A percentile compares a stretch with the other conserved stretches of the same genome.
Evolutionary conservation across 768 basidiomycete species (phyloP).

Genomic region (Podaxis sp.): DNA sequence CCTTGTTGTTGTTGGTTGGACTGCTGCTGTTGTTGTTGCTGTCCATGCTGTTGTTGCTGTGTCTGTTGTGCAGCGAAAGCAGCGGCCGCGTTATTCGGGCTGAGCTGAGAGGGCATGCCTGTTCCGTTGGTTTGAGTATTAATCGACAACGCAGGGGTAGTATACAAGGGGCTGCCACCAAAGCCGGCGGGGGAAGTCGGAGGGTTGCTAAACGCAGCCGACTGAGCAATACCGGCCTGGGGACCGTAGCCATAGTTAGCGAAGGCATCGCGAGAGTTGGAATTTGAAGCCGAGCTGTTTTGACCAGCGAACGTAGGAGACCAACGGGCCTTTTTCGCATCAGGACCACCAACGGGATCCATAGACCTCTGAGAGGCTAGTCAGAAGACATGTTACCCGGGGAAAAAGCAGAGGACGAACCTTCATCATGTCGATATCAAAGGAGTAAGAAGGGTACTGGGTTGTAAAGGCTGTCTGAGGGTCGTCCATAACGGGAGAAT

Average conservation of each 20-base stretch:
- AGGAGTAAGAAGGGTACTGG: slow-evolving; percentile 67
- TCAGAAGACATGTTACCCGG: slow-evolving; percentile 2
- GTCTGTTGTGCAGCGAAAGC: slow-evolving; percentile 45
- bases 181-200: slow-evolving; percentile 42
- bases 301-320: slow-evolving; percentile 55
- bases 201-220: slow-evolving; percentile 42
- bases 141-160: slow-evolving; percentile 65
- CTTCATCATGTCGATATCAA: slow-evolving; percentile 94
- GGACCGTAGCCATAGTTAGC: slow-evolving; percentile 88
- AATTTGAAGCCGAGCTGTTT: slow-evolving; percentile 16
- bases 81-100: slow-evolving; percentile 57
- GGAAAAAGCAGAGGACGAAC: slow-evolving; percentile 30
- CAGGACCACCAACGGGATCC: slow-evolving; percentile 77
- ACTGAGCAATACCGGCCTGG: slow-evolving; percentile 59
- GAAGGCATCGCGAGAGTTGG: slow-evolving; percentile 56
- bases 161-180: slow-evolving; percentile 60
- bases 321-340: slow-evolving; percentile 90
- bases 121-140: slow-evolving; percentile 55
- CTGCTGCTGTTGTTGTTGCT: slow-evolving; percentile 41
- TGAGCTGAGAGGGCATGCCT: slow-evolving; percentile 55
- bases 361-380: slow-evolving; percentile 64
- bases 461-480: slow-evolving; percentile 62
- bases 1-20: slow-evolving; percentile 29
- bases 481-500: slow-evolving; percentile 62
- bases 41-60: slow-evolving; percentile 35